These are phyloP conservation scores for Phanerochaete carnosa DNA, from an alignment of 768 basidiomycete genomes.

Conservation along the genomic window DNA sequence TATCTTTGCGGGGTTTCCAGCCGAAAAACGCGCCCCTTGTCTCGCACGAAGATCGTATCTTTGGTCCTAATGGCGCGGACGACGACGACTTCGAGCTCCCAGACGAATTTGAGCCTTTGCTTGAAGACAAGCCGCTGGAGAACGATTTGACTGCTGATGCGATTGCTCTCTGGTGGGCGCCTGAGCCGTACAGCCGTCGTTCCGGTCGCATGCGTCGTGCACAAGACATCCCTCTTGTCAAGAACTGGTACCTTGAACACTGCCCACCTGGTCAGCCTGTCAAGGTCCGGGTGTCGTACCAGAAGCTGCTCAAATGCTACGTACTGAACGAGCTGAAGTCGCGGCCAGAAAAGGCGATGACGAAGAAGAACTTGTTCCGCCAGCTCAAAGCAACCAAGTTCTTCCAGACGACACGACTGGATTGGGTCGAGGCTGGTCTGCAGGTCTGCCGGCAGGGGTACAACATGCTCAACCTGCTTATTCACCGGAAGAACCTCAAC, in stretches of 20 bases:
- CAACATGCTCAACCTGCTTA: constrained; percentile 98
- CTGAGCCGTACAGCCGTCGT: constrained; percentile 90
- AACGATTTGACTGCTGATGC: constrained; percentile 93
- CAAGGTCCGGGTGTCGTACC: constrained; percentile 98
- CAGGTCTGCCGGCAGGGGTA: constrained; percentile 99
- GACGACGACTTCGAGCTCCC: constrained; percentile 89
- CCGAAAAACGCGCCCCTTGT: constrained; percentile 81
- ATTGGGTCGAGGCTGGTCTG: constrained; percentile 99
- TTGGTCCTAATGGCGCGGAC: constrained; percentile 83
- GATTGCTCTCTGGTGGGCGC: constrained; percentile 98
- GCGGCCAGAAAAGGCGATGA: constrained; percentile 92
- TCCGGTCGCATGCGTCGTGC: constrained; percentile 92
- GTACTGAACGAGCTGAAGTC: constrained; percentile 93
- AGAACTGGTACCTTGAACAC: constrained; percentile 98
- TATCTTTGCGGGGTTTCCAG: constrained; percentile 83
- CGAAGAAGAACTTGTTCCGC: constrained; percentile 95
- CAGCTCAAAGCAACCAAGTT: constrained; percentile 99
- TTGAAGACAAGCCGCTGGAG: constrained; percentile 75
- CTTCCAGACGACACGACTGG: constrained; percentile 96
- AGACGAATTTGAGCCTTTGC: constrained; percentile 73
- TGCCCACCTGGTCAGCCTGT: constrained; percentile 95
- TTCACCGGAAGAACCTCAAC: constrained; percentile 97
- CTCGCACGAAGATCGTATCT: constrained; percentile 89
- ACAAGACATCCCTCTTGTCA: constrained; percentile 93
- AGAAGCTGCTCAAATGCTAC: constrained; percentile 94